Conservation (phyloP, 805 yeast genomes). For the Schwanniomyces vanrijiae region DNA sequence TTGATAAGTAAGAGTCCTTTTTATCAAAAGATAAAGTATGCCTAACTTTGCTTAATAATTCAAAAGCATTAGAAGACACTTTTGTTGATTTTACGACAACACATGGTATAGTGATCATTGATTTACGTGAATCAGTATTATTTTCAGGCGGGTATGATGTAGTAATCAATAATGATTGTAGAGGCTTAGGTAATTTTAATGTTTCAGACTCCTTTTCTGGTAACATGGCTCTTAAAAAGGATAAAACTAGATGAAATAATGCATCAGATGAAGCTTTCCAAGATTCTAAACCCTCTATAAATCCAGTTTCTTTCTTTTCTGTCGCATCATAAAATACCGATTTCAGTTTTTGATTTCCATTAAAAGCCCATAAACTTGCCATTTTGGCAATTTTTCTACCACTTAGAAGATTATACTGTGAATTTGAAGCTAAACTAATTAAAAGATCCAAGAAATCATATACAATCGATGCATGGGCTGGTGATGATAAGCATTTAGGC, state of each 20-base stretch:
- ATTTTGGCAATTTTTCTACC: slow-evolving; percentile 78
- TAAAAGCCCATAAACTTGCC: slow-evolving; percentile 90
- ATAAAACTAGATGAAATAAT: slow-evolving; percentile 71
- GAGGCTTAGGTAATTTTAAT: slow-evolving; percentile 59
- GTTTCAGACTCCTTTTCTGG: slow-evolving; percentile 63
- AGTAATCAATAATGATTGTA: slow-evolving; percentile 63
- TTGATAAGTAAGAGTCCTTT: slow-evolving; percentile 65
- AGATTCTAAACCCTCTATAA: slow-evolving; percentile 67
- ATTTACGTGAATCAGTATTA: slow-evolving; percentile 28
- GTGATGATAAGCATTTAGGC: slow-evolving; percentile 81
- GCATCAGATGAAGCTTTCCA: slow-evolving; percentile 88
- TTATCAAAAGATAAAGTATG: slow-evolving; percentile 65
- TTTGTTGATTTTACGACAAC: slow-evolving; percentile 57
- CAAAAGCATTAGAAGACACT: slow-evolving; percentile 50
- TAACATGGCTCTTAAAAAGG: slow-evolving; percentile 77
- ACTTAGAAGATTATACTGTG: slow-evolving; percentile 73
- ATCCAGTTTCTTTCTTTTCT: slow-evolving; percentile 32
- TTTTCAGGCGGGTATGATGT: slow-evolving; percentile 75
- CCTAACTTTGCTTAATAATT: slow-evolving; percentile 51
- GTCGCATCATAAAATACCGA: slow-evolving; percentile 42
- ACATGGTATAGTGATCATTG: slow-evolving; percentile 57
- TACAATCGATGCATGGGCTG: slow-evolving; percentile 86
- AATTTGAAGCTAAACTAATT: slow-evolving; percentile 74
- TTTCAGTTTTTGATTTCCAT: slow-evolving; percentile 32
- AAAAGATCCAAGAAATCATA: slow-evolving; percentile 83